Evolutionary conservation across 1,284 basidiomycete genomes (phyloP).

Genomic region (Cryptococcus sp.): DNA sequence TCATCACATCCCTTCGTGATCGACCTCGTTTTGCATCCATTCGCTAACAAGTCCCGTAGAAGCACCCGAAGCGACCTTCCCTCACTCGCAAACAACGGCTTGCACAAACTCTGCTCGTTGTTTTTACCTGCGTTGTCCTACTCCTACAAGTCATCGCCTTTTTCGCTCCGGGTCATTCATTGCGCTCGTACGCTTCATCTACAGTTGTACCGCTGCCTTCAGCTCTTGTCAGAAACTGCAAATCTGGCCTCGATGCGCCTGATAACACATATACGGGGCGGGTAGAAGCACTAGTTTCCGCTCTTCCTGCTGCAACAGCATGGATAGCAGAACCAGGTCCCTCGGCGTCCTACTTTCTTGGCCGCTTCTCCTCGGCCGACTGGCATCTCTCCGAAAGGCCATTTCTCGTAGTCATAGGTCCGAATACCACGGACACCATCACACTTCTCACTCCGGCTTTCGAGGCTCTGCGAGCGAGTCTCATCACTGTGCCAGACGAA

Average conservation of each 20-base stretch:
- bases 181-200: not conserved
- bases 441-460: conserved; percentile 73
- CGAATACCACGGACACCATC: conserved; percentile 48
- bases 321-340: conserved; percentile 72
- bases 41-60: too few species aligned
- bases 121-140: too few species aligned
- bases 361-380: conserved; percentile 60
- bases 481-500: conserved; percentile 57
- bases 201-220: conserved; percentile 4
- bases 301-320: conserved; percentile 14
- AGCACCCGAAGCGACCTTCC: too few species aligned
- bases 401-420: conserved; percentile 65
- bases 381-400: conserved; percentile 79
- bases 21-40: too few species aligned
- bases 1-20: too few species aligned
- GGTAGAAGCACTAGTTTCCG: conserved; percentile 13
- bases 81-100: too few species aligned
- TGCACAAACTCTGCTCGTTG: too few species aligned
- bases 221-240: conserved; percentile 14
- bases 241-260: conserved; percentile 17
- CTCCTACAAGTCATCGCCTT: too few species aligned
- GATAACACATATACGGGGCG: conserved; percentile 15
- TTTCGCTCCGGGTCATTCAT: too few species aligned
- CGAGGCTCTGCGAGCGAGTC: conserved; percentile 68
- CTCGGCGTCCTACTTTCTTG: conserved; percentile 68